Evolutionary conservation across 371 early-diverging fungal genomes (phyloP), one percentile per base, ranked within the genome.

Genomic region (Batkoa obscura): DNA sequence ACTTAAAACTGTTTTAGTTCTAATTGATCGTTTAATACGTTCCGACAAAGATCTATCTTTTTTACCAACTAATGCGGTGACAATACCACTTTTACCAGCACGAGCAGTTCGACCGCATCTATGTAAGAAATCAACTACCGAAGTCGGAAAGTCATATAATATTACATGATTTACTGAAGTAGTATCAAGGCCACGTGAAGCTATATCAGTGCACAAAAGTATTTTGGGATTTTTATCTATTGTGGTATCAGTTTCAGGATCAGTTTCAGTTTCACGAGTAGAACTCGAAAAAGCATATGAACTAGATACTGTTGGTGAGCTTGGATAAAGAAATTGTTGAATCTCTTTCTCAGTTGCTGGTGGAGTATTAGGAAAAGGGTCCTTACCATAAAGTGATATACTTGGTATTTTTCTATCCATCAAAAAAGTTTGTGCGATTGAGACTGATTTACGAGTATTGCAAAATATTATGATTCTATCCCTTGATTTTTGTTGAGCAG

Each of bases 41-140:
- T 86, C 86, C 0, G 88, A 82, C 67, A 90, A 71, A 56, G 74
- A 70, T 36, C 80, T 68, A 65, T 90, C 88, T 57, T 81, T 79
- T 49, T 79, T 76, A 6, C 81, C 79, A 2, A 93, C 74, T 50
- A 93, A 68, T 32, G 80, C 76, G 6, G 90, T 88, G 2, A 91
- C 88, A 50, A 86, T 78, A 9, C 99, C 99, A 8, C 66, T 67
- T 10, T 75, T 72, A 2, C 95, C 94, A 1, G 83, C 85, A 43
- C 96, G 73, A 2, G 91, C 99, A 0, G 99, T 96, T 35, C 99
- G 70, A 0, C 99, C 99, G 0, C 87, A 81, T n/a, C 99, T 80
- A 68, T 98, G 99, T 50, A 96, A 62, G 66, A 92, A 98, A 65
- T 94, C 91, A 17, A 94, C 81, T 0, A 83, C 81, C 2, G 83